A percentile compares a stretch with the other conserved stretches of the same genome.
phyloP scores from a whole-genome alignment of 2,329 filamentous ascomycete genomes.

The Eurotiales sp. region DNA sequence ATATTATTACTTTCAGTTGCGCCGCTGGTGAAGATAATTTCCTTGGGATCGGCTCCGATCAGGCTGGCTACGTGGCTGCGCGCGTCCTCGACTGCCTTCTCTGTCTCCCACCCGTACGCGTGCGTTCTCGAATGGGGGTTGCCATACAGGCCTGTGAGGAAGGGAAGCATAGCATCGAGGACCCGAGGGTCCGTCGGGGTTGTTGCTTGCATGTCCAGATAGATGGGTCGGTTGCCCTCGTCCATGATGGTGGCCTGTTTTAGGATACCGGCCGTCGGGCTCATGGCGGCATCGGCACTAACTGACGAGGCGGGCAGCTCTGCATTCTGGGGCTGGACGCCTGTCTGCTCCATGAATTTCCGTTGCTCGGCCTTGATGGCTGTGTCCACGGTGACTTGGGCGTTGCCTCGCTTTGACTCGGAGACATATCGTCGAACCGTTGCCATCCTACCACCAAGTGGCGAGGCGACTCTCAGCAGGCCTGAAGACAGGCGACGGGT shows the following conservation, averaged over 20 bases:
- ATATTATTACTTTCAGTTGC: slow-evolving; percentile 99
- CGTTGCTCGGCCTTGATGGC: slow-evolving; percentile 84
- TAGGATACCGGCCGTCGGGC: slow-evolving; percentile 75
- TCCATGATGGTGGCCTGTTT: slow-evolving; percentile 93
- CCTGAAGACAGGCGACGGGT: slow-evolving; percentile 45
- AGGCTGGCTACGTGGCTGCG: slow-evolving; percentile 77
- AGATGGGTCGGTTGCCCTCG: slow-evolving; percentile 88
- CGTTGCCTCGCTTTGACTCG: slow-evolving; percentile 64
- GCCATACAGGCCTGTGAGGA: slow-evolving; percentile 86
- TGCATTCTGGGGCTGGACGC: slow-evolving; percentile 52
- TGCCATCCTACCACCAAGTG: slow-evolving; percentile 35
- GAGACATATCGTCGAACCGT: slow-evolving; percentile 71
- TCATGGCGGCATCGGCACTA: slow-evolving; percentile 66
- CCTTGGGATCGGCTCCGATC: slow-evolving; percentile 92
- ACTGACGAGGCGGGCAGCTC: slow-evolving; percentile 58
- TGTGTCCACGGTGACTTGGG: slow-evolving; percentile 76
- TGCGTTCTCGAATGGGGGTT: slow-evolving; percentile 97
- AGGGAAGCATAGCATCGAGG: slow-evolving; percentile 94
- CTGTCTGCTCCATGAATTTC: slow-evolving; percentile 63
- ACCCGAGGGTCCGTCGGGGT: slow-evolving; percentile 93
- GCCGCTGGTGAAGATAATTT: slow-evolving; percentile 98
- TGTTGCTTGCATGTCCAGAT: slow-evolving; percentile 97
- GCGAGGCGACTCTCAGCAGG: slow-evolving; percentile 37
- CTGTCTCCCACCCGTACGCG: slow-evolving; percentile 97
- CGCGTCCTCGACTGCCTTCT: slow-evolving; percentile 86